A percentile compares a stretch with the other conserved stretches of the same genome.
These are phyloP conservation scores for Canavalia ensiformis DNA, from an alignment of 306 rosid genomes.

Conservation along the genomic window DNA sequence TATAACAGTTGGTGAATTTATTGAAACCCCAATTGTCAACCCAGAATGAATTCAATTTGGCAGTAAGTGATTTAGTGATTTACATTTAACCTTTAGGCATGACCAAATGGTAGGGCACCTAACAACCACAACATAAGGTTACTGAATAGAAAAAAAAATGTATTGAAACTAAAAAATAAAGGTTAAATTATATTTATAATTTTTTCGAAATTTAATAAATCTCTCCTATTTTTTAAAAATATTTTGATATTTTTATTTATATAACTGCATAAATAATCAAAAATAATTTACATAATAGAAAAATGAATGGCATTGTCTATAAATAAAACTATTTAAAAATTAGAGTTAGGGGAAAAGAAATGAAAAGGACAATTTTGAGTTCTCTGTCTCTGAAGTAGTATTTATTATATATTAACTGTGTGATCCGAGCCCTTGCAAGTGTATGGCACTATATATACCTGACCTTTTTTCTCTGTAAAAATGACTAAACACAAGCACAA, in stretches of 20 bases:
- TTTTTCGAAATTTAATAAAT: too few relatives aligned
- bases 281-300: too few relatives aligned
- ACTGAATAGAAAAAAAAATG: background rate
- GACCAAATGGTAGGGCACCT: conserved; percentile 9
- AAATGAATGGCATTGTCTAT: background rate
- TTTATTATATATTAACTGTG: conserved; percentile 22
- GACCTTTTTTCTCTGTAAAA: conserved; percentile 24
- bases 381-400: background rate
- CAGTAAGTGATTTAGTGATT: background rate
- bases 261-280: too few relatives aligned
- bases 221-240: too few relatives aligned
- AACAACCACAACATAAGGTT: background rate
- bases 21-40: background rate
- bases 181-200: too few relatives aligned
- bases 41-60: background rate
- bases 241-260: too few relatives aligned
- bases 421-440: conserved; percentile 42
- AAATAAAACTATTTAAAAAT: background rate
- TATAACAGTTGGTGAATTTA: background rate
- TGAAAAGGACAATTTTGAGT: background rate
- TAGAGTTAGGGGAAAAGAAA: background rate
- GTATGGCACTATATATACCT: conserved; percentile 30
- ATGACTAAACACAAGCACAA: conserved; percentile 45
- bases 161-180: background rate
- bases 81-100: conserved; percentile 10